These are phyloP conservation scores for Schizopora paradoxa DNA, from an alignment of 1,284 basidiomycete species.

Conservation along the genomic window DNA sequence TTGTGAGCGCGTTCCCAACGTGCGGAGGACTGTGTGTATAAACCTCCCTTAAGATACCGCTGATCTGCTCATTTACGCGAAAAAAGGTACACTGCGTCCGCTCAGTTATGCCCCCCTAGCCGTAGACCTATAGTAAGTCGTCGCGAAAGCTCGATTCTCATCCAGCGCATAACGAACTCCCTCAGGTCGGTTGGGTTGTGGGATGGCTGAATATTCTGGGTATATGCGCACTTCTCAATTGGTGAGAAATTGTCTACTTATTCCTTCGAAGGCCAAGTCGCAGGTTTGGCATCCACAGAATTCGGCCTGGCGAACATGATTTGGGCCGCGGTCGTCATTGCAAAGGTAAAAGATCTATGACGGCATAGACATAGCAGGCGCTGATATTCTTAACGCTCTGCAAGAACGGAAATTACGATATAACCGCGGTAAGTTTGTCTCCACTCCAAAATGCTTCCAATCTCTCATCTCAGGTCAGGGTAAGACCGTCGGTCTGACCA, in stretches of 20 bases:
- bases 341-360: conserved; percentile 33
- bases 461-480: conserved; percentile 35
- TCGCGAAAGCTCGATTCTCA: background rate
- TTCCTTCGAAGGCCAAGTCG: conserved; percentile 53
- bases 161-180: conserved; percentile 2
- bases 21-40: conserved; percentile 69
- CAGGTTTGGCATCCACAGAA: conserved; percentile 82
- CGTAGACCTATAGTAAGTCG: conserved; percentile 55
- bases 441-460: background rate
- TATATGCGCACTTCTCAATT: too few species aligned
- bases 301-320: conserved; percentile 90
- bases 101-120: conserved; percentile 62
- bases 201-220: conserved; percentile 89
- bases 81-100: conserved; percentile 67
- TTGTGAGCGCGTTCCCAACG: conserved; percentile 77
- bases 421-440: conserved; percentile 10
- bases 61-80: conserved; percentile 13
- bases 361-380: background rate
- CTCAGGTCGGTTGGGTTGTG: conserved; percentile 65
- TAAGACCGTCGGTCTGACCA: conserved; percentile 73
- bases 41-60: conserved; percentile 1
- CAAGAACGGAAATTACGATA: conserved; percentile 41
- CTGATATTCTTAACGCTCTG: background rate
- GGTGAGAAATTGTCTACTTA: conserved; percentile 2
- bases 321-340: conserved; percentile 65